Evolutionary conservation across 2,329 filamentous ascomycete species (phyloP).

Genomic region (Clarireedia hainanense): DNA sequence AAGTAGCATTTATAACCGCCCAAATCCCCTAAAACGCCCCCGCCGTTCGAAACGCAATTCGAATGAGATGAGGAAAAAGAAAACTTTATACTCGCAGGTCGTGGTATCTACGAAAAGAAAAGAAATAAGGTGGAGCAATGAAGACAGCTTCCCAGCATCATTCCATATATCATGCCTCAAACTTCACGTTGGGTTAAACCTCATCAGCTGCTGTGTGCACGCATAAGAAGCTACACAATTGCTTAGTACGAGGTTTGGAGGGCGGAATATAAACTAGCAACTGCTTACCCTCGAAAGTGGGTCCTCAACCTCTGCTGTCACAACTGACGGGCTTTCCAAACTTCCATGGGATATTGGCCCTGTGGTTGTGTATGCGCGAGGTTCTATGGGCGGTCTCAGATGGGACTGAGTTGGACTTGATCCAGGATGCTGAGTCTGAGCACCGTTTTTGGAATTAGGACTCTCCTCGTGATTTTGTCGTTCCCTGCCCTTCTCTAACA

Average conservation of each 20-base stretch:
- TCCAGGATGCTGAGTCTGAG: slow-evolving; percentile 8
- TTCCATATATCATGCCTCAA: slow-evolving; percentile 4
- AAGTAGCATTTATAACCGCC: slow-evolving; percentile 2
- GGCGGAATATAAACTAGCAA: slow-evolving; percentile 4
- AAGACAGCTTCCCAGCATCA: slow-evolving; percentile 1
- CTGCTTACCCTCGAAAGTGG: slow-evolving; percentile 27
- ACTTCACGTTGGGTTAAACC: neutral
- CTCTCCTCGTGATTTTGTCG: slow-evolving; percentile 29
- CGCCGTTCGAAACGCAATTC: slow-evolving; percentile 3
- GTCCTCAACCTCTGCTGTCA: slow-evolving; percentile 54
- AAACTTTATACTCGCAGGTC: slow-evolving; percentile 4
- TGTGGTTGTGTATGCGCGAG: slow-evolving; percentile 61
- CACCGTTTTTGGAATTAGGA: slow-evolving; percentile 17
- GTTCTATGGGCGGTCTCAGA: slow-evolving; percentile 46
- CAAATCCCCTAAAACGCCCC: slow-evolving; percentile 4
- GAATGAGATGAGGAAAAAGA: slow-evolving; percentile 4
- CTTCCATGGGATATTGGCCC: slow-evolving; percentile 49
- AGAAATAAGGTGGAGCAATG: neutral
- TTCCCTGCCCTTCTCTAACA: slow-evolving; percentile 70
- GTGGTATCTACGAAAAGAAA: slow-evolving; percentile 12
- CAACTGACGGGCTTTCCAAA: slow-evolving; percentile 54
- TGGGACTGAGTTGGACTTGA: slow-evolving; percentile 13
- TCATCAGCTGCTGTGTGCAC: slow-evolving; percentile 26
- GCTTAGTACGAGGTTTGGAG: slow-evolving; percentile 14
- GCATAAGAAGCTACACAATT: slow-evolving; percentile 27